Evolutionary conservation across 2,329 filamentous ascomycete species (phyloP), one percentile per base, ranked within the genome.

Genomic region (Tolypocladium capitatum): DNA sequence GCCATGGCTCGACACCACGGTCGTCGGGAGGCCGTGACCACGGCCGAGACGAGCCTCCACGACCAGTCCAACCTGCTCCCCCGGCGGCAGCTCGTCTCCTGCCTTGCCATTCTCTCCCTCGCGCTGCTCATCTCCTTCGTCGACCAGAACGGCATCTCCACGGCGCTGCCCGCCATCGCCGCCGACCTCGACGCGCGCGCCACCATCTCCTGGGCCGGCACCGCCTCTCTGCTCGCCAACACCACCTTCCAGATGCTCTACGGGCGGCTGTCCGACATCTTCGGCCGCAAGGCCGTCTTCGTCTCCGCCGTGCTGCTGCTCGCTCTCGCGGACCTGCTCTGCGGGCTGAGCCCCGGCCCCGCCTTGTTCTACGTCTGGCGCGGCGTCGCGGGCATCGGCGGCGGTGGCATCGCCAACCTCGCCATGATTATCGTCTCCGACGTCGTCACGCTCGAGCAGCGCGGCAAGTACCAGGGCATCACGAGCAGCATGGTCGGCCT

Each of bases 191-290:
- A 67, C 47, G 67, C 67, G 1, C 62, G 63, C 51, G 66, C 65
- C n/a, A 73, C 73, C 2, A 80, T 81, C 43, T 68, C 72, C 1
- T 78, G 74, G 75, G 72, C 72, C 1, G 73, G 72, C 7, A 76
- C 73, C 0, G 70, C 72, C 9, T 68, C 69, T 4, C 59, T 79
- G 41, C 72, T 79, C 42, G 74, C 74, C 30, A 76, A 75, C 49
- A 82, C 80, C 0, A 73, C 76, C 32, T 83, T 83, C 52, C 79
- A 80, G 52, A 76, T 82, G 50, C 68, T 84, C 0, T 83, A 83
- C 57, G 79, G 80, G 20, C 70, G 78, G 3, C 55, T 81, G 3
- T 80, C 77, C 0, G 78, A 82, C 58, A 74, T 81, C 1, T 72
- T 81, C 45, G 77, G 78, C 20, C 70, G 79, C 18, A 82, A 82